These are phyloP conservation scores for Ganoderma multipileum DNA, from an alignment of 1,284 basidiomycete genomes.

Conservation along the genomic window DNA sequence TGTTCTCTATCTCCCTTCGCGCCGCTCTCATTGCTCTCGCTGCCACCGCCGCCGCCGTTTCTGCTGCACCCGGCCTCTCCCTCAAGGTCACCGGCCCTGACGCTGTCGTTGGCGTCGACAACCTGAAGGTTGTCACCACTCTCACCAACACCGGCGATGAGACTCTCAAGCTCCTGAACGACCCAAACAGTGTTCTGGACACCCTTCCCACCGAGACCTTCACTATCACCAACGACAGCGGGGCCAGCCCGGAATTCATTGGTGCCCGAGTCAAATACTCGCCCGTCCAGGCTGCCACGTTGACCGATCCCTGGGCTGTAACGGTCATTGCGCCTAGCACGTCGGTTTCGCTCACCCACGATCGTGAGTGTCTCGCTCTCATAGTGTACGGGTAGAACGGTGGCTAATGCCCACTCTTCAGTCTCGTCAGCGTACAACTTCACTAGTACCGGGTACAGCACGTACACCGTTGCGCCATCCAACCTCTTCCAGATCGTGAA, in stretches of 20 bases:
- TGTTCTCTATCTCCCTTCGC: neutral
- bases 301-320: neutral
- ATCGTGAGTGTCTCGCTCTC: neutral
- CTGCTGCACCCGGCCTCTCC: neutral
- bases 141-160: neutral
- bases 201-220: neutral
- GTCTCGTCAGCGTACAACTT: neutral
- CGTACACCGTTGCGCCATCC: neutral
- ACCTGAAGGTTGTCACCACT: neutral
- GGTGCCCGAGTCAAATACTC: neutral
- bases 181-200: neutral
- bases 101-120: neutral
- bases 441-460: neutral
- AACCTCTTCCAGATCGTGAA: neutral
- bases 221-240: neutral
- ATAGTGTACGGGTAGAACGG: too few species aligned
- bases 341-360: neutral
- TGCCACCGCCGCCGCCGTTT: neutral
- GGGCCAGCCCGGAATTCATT: neutral
- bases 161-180: neutral
- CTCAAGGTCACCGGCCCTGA: neutral
- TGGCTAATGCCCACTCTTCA: neutral
- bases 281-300: neutral
- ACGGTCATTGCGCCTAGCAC: neutral
- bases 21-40: neutral